Base-by-base conservation (phyloP, 139 green algal species). In the Gonium pectorale region DNA sequence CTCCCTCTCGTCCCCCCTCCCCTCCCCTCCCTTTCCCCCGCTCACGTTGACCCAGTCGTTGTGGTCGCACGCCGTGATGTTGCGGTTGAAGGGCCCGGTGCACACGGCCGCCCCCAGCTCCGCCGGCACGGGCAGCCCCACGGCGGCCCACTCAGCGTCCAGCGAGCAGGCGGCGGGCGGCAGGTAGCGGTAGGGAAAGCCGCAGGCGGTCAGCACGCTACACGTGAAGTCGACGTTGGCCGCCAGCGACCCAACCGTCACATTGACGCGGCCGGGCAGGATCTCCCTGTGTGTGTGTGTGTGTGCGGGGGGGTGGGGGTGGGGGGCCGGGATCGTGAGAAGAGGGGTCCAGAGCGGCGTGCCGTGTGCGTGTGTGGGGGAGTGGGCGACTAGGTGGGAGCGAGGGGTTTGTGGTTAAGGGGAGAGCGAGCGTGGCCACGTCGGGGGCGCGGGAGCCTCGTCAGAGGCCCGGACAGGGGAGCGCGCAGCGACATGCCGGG, bases 171-270 rank as follows among this genome's bases (percentile, higher is more conserved):
- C 35, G 27, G 22, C 31, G 2, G 38, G 35, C 54, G 52, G 33
- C 46, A 13, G 26, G 64, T 78, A 13, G 46, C 40, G n/a, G 41
- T 46, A 68, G 9, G 86, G 77, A 13, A 52, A 84, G 40, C 83
- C 78, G 78, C 87, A 90, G 35, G 22, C 29, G 40, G 33, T 69
- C 37, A 90, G 43, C 11, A 80, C 69, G 13, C 41, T 64, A 78
- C 87, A 90, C 40, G 80, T 52, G 46, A 81, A 80, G 56, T 38
- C 26, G 19, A 46, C 41, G 7, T 5, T 7, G 38, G 37, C 5
- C 11, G 5, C 35, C 37, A 80, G 59, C 51, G 70, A 54, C 13
- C 52, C 44, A 31, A 41, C 3, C 29, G 41, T 79, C 41, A 78
- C 40, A 64, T 79, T 83, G 62, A 80, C 40, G 29, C 6, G 68